Percentiles rank a stretch among this genome's conserved stretches.
Evolutionary conservation across 164 flowering plant genomes (phyloP).

Genomic region (Umbilicus rupestris): DNA sequence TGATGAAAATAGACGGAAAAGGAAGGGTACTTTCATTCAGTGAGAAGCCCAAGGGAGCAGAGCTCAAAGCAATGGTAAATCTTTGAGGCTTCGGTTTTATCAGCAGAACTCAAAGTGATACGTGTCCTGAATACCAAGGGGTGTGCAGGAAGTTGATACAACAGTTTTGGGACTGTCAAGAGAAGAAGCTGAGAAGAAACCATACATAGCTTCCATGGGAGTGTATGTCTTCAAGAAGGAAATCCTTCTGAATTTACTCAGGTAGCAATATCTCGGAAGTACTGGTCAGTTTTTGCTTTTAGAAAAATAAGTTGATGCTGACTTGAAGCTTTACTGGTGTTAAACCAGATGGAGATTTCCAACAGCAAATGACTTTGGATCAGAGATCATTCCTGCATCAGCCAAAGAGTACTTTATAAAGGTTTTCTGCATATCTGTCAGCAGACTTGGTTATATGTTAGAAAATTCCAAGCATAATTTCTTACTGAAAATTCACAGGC

Average conservation of each 20-base stretch:
- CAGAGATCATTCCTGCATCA: conserved; percentile 92
- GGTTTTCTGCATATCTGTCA: conserved; percentile 22
- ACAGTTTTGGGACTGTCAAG: conserved; percentile 72
- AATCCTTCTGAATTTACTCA: conserved; percentile 73
- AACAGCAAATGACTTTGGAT: conserved; percentile 93
- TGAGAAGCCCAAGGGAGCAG: conserved; percentile 79
- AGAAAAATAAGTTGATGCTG: neutral
- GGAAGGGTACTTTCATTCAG: conserved; percentile 78
- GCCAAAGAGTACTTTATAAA: conserved; percentile 59
- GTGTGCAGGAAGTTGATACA: conserved; percentile 73
- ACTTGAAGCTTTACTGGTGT: conserved; percentile 10
- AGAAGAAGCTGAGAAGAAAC: conserved; percentile 72
- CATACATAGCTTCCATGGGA: conserved; percentile 97
- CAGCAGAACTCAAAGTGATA: neutral
- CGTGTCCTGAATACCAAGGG: neutral
- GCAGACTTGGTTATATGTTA: neutral
- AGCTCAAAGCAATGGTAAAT: conserved; percentile 78
- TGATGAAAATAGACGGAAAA: conserved; percentile 83
- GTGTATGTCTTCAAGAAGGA: conserved; percentile 90
- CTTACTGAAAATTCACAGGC: conserved; percentile 41
- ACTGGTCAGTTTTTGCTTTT: neutral
- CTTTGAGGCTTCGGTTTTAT: neutral
- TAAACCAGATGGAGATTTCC: conserved; percentile 89
- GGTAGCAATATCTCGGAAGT: conserved; percentile 26
- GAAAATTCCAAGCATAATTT: neutral